A percentile compares a stretch with the other conserved stretches of the same genome.
phyloP scores from a whole-genome alignment of 139 green algal genomes.

The Eudorina sp. region DNA sequence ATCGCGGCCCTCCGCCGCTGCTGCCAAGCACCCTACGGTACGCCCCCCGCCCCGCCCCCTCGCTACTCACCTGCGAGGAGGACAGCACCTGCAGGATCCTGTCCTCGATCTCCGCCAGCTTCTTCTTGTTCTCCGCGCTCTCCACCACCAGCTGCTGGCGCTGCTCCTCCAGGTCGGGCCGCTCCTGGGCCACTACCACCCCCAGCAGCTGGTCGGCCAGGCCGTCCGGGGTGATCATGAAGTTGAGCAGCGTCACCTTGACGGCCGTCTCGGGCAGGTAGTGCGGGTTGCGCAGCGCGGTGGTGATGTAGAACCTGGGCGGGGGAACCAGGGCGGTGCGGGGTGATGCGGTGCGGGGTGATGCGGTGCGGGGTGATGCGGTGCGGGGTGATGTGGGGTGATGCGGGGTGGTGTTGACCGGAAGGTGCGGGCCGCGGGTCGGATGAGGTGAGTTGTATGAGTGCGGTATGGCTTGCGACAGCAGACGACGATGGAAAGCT shows the following conservation, averaged over 20 bases:
- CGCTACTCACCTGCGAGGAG: conserved; percentile 63
- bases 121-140: conserved; percentile 79
- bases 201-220: conserved; percentile 85
- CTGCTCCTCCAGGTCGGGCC: conserved; percentile 85
- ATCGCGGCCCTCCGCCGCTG: too few species aligned
- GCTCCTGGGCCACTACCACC: conserved; percentile 80
- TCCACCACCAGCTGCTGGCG: conserved; percentile 79
- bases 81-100: conserved; percentile 82
- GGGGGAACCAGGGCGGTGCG: too few species aligned
- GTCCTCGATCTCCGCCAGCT: conserved; percentile 86
- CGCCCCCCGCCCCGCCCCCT: too few species aligned
- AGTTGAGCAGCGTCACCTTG: conserved; percentile 85
- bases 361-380: too few species aligned
- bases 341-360: too few species aligned
- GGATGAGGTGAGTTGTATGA: too few species aligned
- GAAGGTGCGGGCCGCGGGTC: too few species aligned
- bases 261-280: conserved; percentile 72
- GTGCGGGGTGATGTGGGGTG: too few species aligned
- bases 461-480: too few species aligned
- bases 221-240: conserved; percentile 87
- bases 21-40: too few species aligned
- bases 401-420: too few species aligned
- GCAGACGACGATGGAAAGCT: too few species aligned
- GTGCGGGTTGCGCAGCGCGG: conserved; percentile 89
- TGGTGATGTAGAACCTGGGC: conserved; percentile 89